Conservation (phyloP, 768 basidiomycete genomes). For the Auriscalpium vulgare region DNA sequence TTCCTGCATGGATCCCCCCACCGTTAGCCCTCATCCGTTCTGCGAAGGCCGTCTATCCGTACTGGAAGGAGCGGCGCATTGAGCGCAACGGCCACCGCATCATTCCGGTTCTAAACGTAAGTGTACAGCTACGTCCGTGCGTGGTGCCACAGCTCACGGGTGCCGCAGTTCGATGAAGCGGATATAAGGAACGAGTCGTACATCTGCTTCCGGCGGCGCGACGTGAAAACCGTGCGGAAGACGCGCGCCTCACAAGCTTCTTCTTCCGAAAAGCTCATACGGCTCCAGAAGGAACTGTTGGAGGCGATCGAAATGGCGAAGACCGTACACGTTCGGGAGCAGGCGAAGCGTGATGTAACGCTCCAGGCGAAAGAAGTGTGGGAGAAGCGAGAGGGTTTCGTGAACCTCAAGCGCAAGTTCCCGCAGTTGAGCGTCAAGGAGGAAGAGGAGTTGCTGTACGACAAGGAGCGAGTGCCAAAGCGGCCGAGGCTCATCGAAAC, state of each 20-base stretch:
- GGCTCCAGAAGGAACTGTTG: slow-evolving; percentile 69
- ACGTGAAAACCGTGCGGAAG: slow-evolving; percentile 90
- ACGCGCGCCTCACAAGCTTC: slow-evolving; percentile 87
- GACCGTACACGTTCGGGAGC: slow-evolving; percentile 64
- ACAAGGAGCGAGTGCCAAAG: slow-evolving; percentile 62
- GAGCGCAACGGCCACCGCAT: slow-evolving; percentile 78
- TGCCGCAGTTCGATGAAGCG: slow-evolving; percentile 70
- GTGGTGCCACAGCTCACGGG: neutral
- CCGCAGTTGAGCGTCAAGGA: slow-evolving; percentile 55
- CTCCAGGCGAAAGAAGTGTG: slow-evolving; percentile 59
- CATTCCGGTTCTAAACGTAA: slow-evolving; percentile 81
- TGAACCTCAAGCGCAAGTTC: slow-evolving; percentile 73
- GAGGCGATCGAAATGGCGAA: slow-evolving; percentile 68
- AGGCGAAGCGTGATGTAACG: slow-evolving; percentile 58
- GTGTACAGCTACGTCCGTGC: slow-evolving; percentile 19
- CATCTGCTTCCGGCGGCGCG: slow-evolving; percentile 93
- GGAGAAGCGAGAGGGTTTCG: slow-evolving; percentile 68
- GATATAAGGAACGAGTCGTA: slow-evolving; percentile 90
- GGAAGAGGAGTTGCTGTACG: slow-evolving; percentile 57
- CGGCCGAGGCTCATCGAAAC: slow-evolving; percentile 36
- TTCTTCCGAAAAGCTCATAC: slow-evolving; percentile 81
- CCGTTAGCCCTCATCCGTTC: slow-evolving; percentile 56
- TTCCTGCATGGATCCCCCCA: slow-evolving; percentile 63
- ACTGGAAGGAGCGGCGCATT: slow-evolving; percentile 83
- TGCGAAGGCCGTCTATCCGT: slow-evolving; percentile 70